Base-by-base conservation (phyloP, 2,329 filamentous ascomycete species). In the Plenodomus lindquistii region DNA sequence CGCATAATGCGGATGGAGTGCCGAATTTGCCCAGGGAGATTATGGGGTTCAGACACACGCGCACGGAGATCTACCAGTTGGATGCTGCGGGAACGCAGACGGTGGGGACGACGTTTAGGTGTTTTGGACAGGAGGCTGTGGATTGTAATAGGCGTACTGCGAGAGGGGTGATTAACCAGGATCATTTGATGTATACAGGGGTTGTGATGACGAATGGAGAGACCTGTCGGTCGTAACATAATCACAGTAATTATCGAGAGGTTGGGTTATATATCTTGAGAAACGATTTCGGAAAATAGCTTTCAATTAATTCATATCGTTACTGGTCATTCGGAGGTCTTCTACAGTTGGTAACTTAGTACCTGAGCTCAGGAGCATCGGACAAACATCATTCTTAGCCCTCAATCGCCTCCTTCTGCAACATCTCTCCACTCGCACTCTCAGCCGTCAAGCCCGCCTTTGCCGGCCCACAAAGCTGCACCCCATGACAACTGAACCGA, bases 1-100 rank as follows among this genome's bases (percentile, higher is more conserved):
- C 87, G 1, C 86, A 90, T 69, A 67, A 67, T 19, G 75, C 81
- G 59, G 87, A 91, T 67, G 83, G 85, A 1, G 81, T 90, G 1
- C 84, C 87, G 0, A 79, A 82, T 21, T 75, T 90, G 24, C 86
- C 87, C 1, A 79, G 83, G 17, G 82, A 49, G 47, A 47, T 79
- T 35, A 69, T 85, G 49, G 80, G 81, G 38, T 90, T 84, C 75
- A 74, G 79, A 40, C 87, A 90, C 67, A 80, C 83, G 10, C 81
- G 77, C 17, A 85, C 86, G 1, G 87, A 90, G 74, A 88, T 84
- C 73, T 89, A 66, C 29, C 20, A 52, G 24, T 7, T 35, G 6
- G 34, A 59, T 15, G 48, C 45, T 10, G 37, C 34, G 2, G 51
- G 48, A 1, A 52, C 34, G 9, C 56, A 57, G 43, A 46, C 29